Conservation (phyloP, 2,329 filamentous ascomycete species). For the Aurifilum marmelostoma region DNA sequence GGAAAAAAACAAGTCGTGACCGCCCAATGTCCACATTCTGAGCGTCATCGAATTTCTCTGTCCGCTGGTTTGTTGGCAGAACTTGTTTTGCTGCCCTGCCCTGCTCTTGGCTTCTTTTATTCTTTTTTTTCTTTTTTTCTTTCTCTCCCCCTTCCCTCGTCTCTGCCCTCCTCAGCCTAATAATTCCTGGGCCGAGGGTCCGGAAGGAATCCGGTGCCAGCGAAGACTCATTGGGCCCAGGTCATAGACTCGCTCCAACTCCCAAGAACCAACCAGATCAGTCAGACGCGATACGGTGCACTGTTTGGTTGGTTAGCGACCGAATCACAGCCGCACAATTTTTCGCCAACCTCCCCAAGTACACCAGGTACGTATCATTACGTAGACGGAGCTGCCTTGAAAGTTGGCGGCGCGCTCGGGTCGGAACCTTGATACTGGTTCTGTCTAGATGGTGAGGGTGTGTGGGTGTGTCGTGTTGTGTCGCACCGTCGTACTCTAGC, state of each 20-base stretch:
- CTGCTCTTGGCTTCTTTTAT: not conserved
- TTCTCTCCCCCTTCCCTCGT: not conserved
- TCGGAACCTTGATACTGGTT: not conserved
- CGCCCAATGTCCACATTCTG: not conserved
- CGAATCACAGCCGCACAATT: conserved; percentile 12
- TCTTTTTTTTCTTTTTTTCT: not conserved
- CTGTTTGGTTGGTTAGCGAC: conserved; percentile 24
- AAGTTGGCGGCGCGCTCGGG: not conserved
- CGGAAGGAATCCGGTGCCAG: not conserved
- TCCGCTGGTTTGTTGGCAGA: not conserved
- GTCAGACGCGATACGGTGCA: conserved; percentile 1
- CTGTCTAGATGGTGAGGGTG: not conserved
- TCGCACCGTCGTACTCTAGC: not conserved
- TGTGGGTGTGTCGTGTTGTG: not conserved
- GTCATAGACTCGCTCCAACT: conserved; percentile 10
- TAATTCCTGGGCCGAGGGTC: conserved; percentile 11
- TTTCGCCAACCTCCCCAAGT: conserved; percentile 10
- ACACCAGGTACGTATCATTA: not conserved
- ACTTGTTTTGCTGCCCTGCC: no score
- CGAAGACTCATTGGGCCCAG: not conserved
- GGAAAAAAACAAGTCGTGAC: not conserved
- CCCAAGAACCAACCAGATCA: conserved; percentile 17
- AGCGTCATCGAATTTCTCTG: not conserved
- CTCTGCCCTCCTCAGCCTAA: conserved; percentile 12
- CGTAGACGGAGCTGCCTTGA: conserved; percentile 3